Conservation (phyloP, 2,329 filamentous ascomycete species). For the Hypomyces perniciosus region DNA sequence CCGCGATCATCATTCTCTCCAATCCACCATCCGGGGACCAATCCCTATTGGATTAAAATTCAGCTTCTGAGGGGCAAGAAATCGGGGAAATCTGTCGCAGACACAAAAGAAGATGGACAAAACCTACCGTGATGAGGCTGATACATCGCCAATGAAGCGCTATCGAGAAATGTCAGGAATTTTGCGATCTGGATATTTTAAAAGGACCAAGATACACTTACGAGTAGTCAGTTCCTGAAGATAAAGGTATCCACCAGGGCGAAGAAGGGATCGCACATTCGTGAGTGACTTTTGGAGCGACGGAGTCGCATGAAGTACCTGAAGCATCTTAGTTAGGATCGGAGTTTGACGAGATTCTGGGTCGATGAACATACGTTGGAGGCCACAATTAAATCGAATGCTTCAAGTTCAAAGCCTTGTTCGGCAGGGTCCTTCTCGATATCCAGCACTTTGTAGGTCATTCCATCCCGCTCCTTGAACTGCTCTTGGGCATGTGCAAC, state of each 20-base stretch:
- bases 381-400: constrained; percentile 8
- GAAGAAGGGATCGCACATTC: constrained; percentile 1
- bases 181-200: too few relatives aligned
- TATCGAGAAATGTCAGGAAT: too few relatives aligned
- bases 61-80: too few relatives aligned
- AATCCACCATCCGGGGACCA: constrained; percentile 31
- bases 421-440: constrained; percentile 7
- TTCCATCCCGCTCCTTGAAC: constrained; percentile 10
- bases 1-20: constrained; percentile 23
- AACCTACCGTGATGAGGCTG: too few relatives aligned
- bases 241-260: constrained; percentile 1
- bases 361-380: not conserved
- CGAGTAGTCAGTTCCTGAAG: constrained; percentile 2
- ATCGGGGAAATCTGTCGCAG: too few relatives aligned
- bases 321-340: not conserved
- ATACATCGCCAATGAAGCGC: too few relatives aligned
- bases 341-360: too few relatives aligned
- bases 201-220: constrained; percentile 12
- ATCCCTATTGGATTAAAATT: constrained; percentile 16
- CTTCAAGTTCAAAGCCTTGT: constrained; percentile 6
- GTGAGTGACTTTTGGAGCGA: not conserved
- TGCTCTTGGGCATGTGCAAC: constrained; percentile 18
- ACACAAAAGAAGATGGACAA: too few relatives aligned
- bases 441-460: constrained; percentile 22
- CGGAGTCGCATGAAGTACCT: constrained; percentile 9